Evolutionary conservation across 768 basidiomycete species (phyloP).

Genomic region (Lactarius vividus): DNA sequence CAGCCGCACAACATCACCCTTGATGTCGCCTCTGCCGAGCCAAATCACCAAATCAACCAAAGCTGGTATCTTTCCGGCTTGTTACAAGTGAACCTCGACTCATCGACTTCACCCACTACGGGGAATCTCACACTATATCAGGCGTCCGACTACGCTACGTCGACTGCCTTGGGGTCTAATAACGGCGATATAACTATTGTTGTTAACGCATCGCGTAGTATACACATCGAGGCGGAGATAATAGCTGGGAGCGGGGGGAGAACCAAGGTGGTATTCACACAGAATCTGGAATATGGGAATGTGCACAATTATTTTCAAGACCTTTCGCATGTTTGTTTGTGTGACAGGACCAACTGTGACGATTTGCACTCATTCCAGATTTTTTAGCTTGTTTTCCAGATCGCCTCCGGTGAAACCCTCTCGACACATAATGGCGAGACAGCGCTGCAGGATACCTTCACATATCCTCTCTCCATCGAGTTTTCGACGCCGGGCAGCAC

Average conservation of each 20-base stretch:
- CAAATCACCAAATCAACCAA: conserved; percentile 56
- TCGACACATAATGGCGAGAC: conserved; percentile 45
- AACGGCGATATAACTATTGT: not conserved
- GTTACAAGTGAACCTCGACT: conserved; percentile 66
- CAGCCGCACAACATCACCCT: conserved; percentile 65
- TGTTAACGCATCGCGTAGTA: conserved; percentile 49
- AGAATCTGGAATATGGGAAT: conserved; percentile 59
- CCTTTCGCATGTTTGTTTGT: conserved; percentile 31
- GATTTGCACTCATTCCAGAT: too few species aligned
- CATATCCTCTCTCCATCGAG: too few species aligned
- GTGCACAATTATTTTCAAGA: conserved; percentile 57
- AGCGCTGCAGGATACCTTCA: too few species aligned
- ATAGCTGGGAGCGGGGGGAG: conserved; percentile 56
- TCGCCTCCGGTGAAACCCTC: not conserved
- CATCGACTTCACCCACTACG: conserved; percentile 60
- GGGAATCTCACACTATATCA: conserved; percentile 58
- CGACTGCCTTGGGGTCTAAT: conserved; percentile 25
- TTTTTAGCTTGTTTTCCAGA: too few species aligned
- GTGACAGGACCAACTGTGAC: too few species aligned
- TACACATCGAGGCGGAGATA: conserved; percentile 62
- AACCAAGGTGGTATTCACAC: conserved; percentile 57
- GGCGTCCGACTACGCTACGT: conserved; percentile 54
- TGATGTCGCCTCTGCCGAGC: conserved; percentile 70
- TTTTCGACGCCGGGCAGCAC: conserved; percentile 13
- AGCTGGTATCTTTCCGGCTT: conserved; percentile 78